Evolutionary conservation across 345 rosid species (phyloP).

Genomic region (Arabis alpina): DNA sequence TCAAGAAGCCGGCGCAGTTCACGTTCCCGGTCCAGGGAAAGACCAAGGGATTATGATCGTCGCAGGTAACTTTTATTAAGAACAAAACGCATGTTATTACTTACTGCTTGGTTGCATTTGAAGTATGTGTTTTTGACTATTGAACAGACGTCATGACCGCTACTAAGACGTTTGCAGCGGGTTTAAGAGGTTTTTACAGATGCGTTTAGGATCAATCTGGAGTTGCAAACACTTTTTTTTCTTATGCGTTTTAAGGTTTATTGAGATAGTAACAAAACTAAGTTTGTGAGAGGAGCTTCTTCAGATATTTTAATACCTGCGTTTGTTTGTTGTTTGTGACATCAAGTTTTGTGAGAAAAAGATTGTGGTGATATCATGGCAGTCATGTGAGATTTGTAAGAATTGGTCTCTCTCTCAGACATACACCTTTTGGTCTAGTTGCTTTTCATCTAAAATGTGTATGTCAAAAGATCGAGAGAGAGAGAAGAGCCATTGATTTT

Average conservation of each 20-base stretch:
- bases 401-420: not conserved
- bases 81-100: not conserved
- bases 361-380: slow-evolving; percentile 17
- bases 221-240: slow-evolving; percentile 24
- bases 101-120: slow-evolving; percentile 5
- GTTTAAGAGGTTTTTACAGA: slow-evolving; percentile 20
- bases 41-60: slow-evolving; percentile 77
- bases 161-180: slow-evolving; percentile 34
- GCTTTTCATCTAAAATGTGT: not conserved
- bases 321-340: slow-evolving; percentile 24
- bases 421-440: not conserved
- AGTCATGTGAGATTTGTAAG: too few relatives aligned
- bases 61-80: slow-evolving; percentile 58
- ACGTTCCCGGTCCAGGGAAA: slow-evolving; percentile 84
- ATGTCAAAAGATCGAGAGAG: too few relatives aligned
- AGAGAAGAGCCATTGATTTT: too few relatives aligned
- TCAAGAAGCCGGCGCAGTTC: slow-evolving; percentile 80
- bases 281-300: slow-evolving; percentile 29
- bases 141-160: slow-evolving; percentile 45
- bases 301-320: not conserved
- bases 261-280: slow-evolving; percentile 18
- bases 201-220: slow-evolving; percentile 42
- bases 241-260: slow-evolving; percentile 19
- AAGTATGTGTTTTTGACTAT: slow-evolving; percentile 3
- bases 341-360: slow-evolving; percentile 17